Base-by-base conservation (phyloP, 805 yeast genomes). In the Schizosaccharomyces japonicus region DNA sequence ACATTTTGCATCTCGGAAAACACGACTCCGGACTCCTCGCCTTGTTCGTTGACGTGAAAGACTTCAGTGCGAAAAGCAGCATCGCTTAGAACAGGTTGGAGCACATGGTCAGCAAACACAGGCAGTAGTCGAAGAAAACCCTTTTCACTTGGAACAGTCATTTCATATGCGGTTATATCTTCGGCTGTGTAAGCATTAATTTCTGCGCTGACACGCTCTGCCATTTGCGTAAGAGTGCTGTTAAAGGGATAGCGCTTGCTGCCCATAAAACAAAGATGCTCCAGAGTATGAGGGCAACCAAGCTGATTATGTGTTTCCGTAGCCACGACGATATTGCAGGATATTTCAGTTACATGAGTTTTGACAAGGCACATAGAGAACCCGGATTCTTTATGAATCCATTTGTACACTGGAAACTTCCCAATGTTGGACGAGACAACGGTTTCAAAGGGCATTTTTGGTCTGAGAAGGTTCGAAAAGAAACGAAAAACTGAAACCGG, bases 171-270 rank as follows among this genome's bases (percentile, higher is more conserved):
- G 0, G 98, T 90, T 58, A 82, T 93, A 62, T 90, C 96, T 3
- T 90, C 82, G 0, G 79, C 83, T 0, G 98, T 90, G 95, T 95
- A 85, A 0, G 98, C 98, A 58, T 90, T 90, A 0, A 96, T 90
- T 4, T 75, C 69, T 1, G 94, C 79, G 61, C 78, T 80, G 52
- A 83, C 76, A 49, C 80, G 63, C 57, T 83, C 82, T 4, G 95
- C 94, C 47, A 85, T 68, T 8, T 76, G 76, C 57, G 90, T 98
- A 45, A 90, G 65, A 45, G 85, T 66, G 6, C 98, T 96, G 61
- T 87, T 87, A 61, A 78, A 87, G 0, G 96, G 96, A 55, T 75
- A 81, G 50, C 76, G 75, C 52, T 77, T 67, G 2, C 94, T 81
- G 1, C 98, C 98, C 94, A 84, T 81, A 60, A 90, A 90, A 32